Evolutionary conservation across 257 asterid species (phyloP), one percentile per base, ranked within the genome.

Genomic region (Plectranthus barbatus): DNA sequence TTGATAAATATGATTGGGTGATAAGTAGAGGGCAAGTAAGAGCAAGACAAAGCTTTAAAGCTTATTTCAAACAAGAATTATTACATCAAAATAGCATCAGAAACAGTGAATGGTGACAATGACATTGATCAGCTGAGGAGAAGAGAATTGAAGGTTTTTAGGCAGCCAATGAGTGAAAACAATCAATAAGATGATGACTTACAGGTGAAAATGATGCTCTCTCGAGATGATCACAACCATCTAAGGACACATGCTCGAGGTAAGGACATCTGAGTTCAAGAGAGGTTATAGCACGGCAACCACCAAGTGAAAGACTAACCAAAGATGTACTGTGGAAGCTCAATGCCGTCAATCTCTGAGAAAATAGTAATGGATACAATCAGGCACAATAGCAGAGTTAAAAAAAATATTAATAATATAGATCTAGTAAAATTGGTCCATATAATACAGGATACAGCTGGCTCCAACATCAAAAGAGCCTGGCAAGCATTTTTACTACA

Each of bases 171-270:
- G 55, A 24, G 1, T 23, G 37, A 47, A 52, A 65, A 15, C 5
- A 6, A 29, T 49, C 44, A 39, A 59, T 15, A 62, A 48, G 34
- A 65, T 29, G 55, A 24, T 18, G 55, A 57, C 96, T 87, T 83
- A 93, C 99, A 42, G 94, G 94, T 62, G 76, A 77, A 79, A 93
- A 84, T 41, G 95, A 85, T 58, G 97, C 99, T 58, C 66, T 73
- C 81, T 90, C 94, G 68, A 93, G 99, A 80, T 87, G 99, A 74
- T 93, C 99, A 45, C 99, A 93, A 60, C 95, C 97, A 81, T 87
- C 97, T 49, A 93, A 77, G 10, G 99, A 84, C 40, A 90, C 87
- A 70, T 84, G 74, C 79, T 93, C 95, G 3, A 93, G 99, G 71
- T 56, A 74, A 54, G 95, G 89, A 77, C 99, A 93, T 68, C 33